Base-by-base conservation (phyloP, 2,329 filamentous ascomycete genomes). In the Colletotrichum tabaci region DNA sequence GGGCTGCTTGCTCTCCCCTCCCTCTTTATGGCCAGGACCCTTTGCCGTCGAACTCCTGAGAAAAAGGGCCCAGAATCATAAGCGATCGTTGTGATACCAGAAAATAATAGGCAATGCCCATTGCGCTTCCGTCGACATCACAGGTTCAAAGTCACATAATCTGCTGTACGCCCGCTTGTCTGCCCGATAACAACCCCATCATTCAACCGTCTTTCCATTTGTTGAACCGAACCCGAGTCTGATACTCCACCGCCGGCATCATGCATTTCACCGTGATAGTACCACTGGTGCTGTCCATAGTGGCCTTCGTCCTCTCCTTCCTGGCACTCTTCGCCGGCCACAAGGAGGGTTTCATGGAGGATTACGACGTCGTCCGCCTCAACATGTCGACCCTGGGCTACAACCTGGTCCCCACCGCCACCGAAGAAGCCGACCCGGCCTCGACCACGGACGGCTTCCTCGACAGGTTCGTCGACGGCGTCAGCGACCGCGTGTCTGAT, bases 321-420 rank as follows among this genome's bases (percentile, higher is more conserved):
- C 76, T 85, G n/a, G 78, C 79, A 60, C 79, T 84, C 38, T 83
- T 84, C 73, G 79, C 83, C 42, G 83, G 83, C 16, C 79, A 80
- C 52, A 76, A 83, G 52, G 74, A 81, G 67, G 83, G 83, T 1
- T 83, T 84, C 66, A 81, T 85, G 80, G 83, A 85, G 68, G 82
- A 84, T 49, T 84, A 84, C 74, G 82, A 80, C 63, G 75, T 85
- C 55, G 76, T 82, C 49, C 78, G 83, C 71, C 73, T 84, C 30
- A 84, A 84, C 68, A 82, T 79, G 47, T 82, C 82, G 9, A 80
- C 78, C 75, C 74, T 84, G 23, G 82, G 82, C 13, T 79, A 82
- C 62, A 77, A 82, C 61, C 53, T 83, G 42, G 56, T 77, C 46
- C 42, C 62, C 40, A 44, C 62, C 40, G 35, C 67, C n/a, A 64